These are phyloP conservation scores for Xenosphaeropsis pyriputrescens DNA, from an alignment of 2,329 filamentous ascomycete genomes.

Conservation along the genomic window DNA sequence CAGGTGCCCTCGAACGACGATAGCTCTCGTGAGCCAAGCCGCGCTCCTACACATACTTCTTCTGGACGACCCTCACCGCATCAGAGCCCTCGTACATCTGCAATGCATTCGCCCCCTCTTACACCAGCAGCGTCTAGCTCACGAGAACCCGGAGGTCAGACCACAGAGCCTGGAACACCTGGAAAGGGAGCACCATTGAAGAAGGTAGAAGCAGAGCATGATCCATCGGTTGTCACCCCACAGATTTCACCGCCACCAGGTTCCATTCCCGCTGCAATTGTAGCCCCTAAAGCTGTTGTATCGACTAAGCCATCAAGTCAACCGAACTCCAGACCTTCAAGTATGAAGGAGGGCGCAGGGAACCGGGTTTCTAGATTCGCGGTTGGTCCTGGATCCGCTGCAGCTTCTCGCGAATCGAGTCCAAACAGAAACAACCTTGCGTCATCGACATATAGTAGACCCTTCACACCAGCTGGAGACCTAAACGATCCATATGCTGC, in stretches of 20 bases:
- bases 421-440: conserved; percentile 48
- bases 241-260: conserved; percentile 44
- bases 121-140: conserved; percentile 69
- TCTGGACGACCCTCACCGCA: conserved; percentile 51
- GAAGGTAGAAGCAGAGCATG: conserved; percentile 21
- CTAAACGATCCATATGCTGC: conserved; percentile 79
- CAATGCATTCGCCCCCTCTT: conserved; percentile 76
- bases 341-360: conserved; percentile 8
- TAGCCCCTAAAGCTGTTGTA: too few species aligned
- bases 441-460: conserved; percentile 51
- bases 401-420: conserved; percentile 45
- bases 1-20: conserved; percentile 48
- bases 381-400: conserved; percentile 30
- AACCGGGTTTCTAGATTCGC: conserved; percentile 11
- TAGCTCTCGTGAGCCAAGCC: conserved; percentile 40
- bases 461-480: conserved; percentile 67
- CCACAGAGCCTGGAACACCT: conserved; percentile 15
- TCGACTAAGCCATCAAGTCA: conserved; percentile 9
- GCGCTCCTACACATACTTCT: conserved; percentile 48
- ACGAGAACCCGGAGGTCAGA: conserved; percentile 24
- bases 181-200: conserved; percentile 18
- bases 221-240: conserved; percentile 45
- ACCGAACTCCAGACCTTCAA: conserved; percentile 10
- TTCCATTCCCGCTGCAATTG: conserved; percentile 5
- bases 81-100: conserved; percentile 50